Base-by-base conservation (phyloP, 2,329 filamentous ascomycete species). In the Colletotrichum filicis region DNA sequence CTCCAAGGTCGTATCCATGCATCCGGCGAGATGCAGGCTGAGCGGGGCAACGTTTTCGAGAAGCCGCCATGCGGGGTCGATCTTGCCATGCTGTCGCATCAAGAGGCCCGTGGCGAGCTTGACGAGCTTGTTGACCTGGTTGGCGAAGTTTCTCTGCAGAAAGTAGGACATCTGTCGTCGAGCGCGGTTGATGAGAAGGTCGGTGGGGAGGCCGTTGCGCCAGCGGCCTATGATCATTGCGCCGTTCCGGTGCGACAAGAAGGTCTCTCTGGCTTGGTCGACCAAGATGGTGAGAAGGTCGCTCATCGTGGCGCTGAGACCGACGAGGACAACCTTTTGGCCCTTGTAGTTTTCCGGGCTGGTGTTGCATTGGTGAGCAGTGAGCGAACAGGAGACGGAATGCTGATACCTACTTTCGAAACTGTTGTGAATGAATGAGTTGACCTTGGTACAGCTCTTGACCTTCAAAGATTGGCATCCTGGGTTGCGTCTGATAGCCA, bases 251-350 rank as follows among this genome's bases (percentile, higher is more conserved):
- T 86, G 85, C 9, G 85, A 83, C 11, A 85, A 74, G 77, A 83
- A 87, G 4, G 85, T 78, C 49, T 84, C 82, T 4, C 79, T 75
- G 1, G 82, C 82, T 8, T 82, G 76, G 0, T 78, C 78, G 0
- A 80, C 76, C 5, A 87, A 77, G 5, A 78, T 77, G 1, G 82
- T 78, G 12, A 82, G 78, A 4, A 82, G 76, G 67, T 85, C 83
- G 24, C 79, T 80, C 0, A 80, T 77, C 1, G 83, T 85, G 58
- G 82, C 83, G 19, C 83, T 82, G 30, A 86, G 76, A 6, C 86
- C 86, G 2, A 87, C 78, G 0, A 88, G 77, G 0, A 87, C 68
- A 2, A 87, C 83, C 11, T 78, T 84, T 74, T 86, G 84, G 7
- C 78, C 82, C 14, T 80, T 78, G 76, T 85, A 87, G 5, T 77